Evolutionary conservation across 805 yeast species (phyloP).

Genomic region (Yarrowia deformans): DNA sequence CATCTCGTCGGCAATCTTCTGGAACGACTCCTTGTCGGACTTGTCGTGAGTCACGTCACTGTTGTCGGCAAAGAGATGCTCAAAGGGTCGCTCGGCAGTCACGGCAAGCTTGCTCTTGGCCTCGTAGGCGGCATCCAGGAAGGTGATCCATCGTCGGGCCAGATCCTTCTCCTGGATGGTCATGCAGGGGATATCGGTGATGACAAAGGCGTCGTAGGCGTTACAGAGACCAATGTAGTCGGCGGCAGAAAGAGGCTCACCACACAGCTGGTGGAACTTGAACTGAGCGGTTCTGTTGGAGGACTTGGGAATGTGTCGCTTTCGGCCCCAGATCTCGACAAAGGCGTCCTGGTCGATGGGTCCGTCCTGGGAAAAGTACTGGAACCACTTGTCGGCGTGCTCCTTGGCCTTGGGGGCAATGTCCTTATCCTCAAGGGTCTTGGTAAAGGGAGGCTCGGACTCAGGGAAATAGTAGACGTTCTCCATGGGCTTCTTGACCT

Average conservation of each 20-base stretch:
- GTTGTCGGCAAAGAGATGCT: constrained; percentile 79
- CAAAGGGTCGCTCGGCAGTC: constrained; percentile 85
- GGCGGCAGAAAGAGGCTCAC: constrained; percentile 87
- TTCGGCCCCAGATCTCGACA: constrained; percentile 84
- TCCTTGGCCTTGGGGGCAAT: constrained; percentile 59
- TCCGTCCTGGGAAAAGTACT: constrained; percentile 73
- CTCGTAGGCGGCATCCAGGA: constrained; percentile 94
- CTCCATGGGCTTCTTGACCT: constrained; percentile 81
- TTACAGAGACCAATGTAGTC: constrained; percentile 87
- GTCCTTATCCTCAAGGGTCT: constrained; percentile 56
- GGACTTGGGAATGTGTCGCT: constrained; percentile 74
- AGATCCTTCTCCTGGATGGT: constrained; percentile 80
- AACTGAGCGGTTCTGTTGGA: constrained; percentile 87
- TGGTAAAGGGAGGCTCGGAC: constrained; percentile 56
- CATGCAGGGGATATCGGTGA: constrained; percentile 90
- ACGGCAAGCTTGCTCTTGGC: constrained; percentile 87
- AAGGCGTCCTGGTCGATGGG: constrained; percentile 51
- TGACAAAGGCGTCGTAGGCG: constrained; percentile 76
- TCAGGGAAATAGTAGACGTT: constrained; percentile 77
- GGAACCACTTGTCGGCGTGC: constrained; percentile 81
- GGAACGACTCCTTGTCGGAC: constrained; percentile 50
- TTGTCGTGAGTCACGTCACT: constrained; percentile 47
- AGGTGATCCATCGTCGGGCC: constrained; percentile 90
- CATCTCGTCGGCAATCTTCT: constrained; percentile 67
- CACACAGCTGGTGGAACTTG: constrained; percentile 86